Evolutionary conservation across 2,329 filamentous ascomycete species (phyloP), one percentile per base, ranked within the genome.

Genomic region (Botryotinia narcissicola): DNA sequence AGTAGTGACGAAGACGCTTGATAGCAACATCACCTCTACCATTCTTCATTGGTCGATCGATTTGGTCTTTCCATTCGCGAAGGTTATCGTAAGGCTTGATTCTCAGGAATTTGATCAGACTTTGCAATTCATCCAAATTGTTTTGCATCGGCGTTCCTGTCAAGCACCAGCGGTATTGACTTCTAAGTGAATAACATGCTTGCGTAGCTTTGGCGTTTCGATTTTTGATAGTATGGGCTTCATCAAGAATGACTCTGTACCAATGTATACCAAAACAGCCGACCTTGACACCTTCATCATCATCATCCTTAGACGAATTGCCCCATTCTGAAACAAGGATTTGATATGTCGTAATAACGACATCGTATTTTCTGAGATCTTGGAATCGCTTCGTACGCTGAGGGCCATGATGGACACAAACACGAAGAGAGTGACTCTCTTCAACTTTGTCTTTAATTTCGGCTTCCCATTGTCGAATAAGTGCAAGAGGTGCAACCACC

Each of bases 171-270:
- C 96, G 88, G 79, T 97, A 98, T 81, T 96, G 92, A 32, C 93
- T 91, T 44, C 91, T 87, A 46, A 99, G 84, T 2, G 93, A 93
- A 80, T 91, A 99, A 77, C 93, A 96, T 2, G 96, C 95, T 81
- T 97, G 94, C 1, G 95, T 97, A 59, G 93, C 91, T 83, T 99
- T 99, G 35, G 96, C 94, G 77, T 97, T 97, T 76, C 95, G 91
- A 81, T 99, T 99, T 84, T 99, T 99, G 87, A 99, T 98, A 2
- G 93, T 97, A 82, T 99, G 96, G 1, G 96, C 96, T 84, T 99
- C 96, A 76, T 99, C 96, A 3, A 99, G 87, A 76, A 99, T 95
- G 75, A 98, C 89, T 70, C 96, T 92, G 84, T 96, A 98, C 96
- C 96, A 99, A 79, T 95, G 90, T 9, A 98, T 85, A 18, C 93